These are phyloP conservation scores for Royoungia palumana DNA, from an alignment of 768 basidiomycete species.

Conservation along the genomic window DNA sequence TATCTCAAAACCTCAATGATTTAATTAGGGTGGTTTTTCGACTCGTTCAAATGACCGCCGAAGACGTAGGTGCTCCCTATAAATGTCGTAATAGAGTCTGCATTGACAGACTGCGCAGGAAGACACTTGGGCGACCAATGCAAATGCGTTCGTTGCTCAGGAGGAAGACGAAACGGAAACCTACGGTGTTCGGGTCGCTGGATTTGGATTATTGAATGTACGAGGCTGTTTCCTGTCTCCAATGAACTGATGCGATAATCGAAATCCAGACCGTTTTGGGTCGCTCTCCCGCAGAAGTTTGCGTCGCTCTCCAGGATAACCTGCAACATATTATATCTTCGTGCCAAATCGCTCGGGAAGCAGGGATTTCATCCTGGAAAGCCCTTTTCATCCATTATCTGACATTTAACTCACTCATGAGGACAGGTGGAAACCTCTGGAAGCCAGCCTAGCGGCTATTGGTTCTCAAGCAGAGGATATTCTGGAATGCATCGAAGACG, in stretches of 20 bases:
- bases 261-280: conserved; percentile 54
- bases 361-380: conserved; percentile 63
- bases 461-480: conserved; percentile 79
- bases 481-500: conserved; percentile 73
- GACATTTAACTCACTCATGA: conserved; percentile 4
- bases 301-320: conserved; percentile 49
- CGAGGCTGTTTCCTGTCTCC: conserved; percentile 3
- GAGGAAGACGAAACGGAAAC: conserved; percentile 87
- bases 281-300: conserved; percentile 48
- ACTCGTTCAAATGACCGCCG: conserved; percentile 83
- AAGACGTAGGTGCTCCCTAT: conserved; percentile 59
- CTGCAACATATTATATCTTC: conserved; percentile 54
- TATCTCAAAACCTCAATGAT: conserved; percentile 39
- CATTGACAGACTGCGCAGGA: conserved; percentile 50
- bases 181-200: conserved; percentile 81
- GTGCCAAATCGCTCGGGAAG: conserved; percentile 53
- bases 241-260: conserved; percentile 2
- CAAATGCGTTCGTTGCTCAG: conserved; percentile 90
- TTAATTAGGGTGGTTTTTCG: conserved; percentile 58
- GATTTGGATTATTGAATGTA: conserved; percentile 81
- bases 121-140: conserved; percentile 84
- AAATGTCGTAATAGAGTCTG: background rate
- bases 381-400: conserved; percentile 13
- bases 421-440: conserved; percentile 86
- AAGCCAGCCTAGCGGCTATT: conserved; percentile 77